Percentiles rank a stretch among this genome's conserved stretches.
These are phyloP conservation scores for Mortierella sp. DNA, from an alignment of 371 early-diverging fungal species.

Conservation along the genomic window DNA sequence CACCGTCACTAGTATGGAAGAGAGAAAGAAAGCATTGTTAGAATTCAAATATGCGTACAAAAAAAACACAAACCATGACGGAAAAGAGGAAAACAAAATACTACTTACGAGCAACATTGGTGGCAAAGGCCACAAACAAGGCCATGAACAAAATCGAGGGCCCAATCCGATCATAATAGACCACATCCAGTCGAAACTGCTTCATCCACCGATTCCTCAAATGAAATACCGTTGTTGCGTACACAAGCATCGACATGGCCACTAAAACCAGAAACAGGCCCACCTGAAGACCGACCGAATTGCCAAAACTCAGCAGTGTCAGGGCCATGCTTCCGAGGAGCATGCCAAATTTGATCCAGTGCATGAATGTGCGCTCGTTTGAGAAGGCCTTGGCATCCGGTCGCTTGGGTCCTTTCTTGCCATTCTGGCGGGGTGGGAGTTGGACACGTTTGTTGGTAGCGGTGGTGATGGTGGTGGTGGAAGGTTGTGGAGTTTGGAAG, in stretches of 20 bases:
- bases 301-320: slow-evolving; percentile 85
- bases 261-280: slow-evolving; percentile 41
- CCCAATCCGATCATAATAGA: slow-evolving; percentile 39
- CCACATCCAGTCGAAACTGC: slow-evolving; percentile 26
- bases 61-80: neutral
- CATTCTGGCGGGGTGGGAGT: neutral
- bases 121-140: slow-evolving; percentile 42
- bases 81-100: neutral
- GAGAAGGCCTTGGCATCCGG: slow-evolving; percentile 94
- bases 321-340: slow-evolving; percentile 82
- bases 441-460: neutral
- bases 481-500: neutral
- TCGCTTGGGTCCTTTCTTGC: slow-evolving; percentile 20
- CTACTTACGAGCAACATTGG: slow-evolving; percentile 44
- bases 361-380: slow-evolving; percentile 94
- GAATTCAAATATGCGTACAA: too few relatives aligned
- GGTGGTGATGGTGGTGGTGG: neutral
- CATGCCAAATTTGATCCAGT: slow-evolving; percentile 89
- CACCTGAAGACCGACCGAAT: slow-evolving; percentile 61
- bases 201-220: slow-evolving; percentile 42
- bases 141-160: slow-evolving; percentile 37
- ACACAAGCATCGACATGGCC: slow-evolving; percentile 34
- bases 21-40: slow-evolving; percentile 4
- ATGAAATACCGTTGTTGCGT: slow-evolving; percentile 38
- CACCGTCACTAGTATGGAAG: slow-evolving; percentile 28